phyloP scores from a whole-genome alignment of 2,329 filamentous ascomycete genomes.

The Penicillium sp. region DNA sequence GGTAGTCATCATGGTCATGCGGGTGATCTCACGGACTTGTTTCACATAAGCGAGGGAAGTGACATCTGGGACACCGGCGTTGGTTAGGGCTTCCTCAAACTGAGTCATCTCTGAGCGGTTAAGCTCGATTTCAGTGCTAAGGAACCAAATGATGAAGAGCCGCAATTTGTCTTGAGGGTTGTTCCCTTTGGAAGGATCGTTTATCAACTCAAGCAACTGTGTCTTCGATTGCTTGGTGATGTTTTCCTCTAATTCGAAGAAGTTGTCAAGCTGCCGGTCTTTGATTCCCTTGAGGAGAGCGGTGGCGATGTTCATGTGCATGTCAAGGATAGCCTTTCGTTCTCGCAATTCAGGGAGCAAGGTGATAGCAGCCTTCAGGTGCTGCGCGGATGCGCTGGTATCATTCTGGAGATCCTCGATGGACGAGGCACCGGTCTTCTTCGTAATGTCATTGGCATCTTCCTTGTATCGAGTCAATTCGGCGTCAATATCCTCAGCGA shows the following conservation, averaged over 20 bases:
- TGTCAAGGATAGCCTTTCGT: constrained; percentile 86
- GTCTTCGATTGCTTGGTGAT: constrained; percentile 85
- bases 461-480: constrained; percentile 94
- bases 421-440: constrained; percentile 86
- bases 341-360: constrained; percentile 85
- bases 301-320: constrained; percentile 98
- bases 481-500: constrained; percentile 90
- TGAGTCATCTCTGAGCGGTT: constrained; percentile 73
- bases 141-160: constrained; percentile 93
- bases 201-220: constrained; percentile 82
- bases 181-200: constrained; percentile 72
- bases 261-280: constrained; percentile 89
- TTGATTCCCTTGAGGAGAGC: constrained; percentile 78
- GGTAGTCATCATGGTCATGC: constrained; percentile 96
- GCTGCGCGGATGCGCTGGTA: constrained; percentile 79
- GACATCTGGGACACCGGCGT: constrained; percentile 64
- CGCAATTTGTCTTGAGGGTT: constrained; percentile 84
- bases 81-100: constrained; percentile 76
- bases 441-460: constrained; percentile 87
- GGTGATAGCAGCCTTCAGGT: constrained; percentile 93
- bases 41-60: constrained; percentile 78
- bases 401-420: constrained; percentile 91
- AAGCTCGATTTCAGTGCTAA: constrained; percentile 88
- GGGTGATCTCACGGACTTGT: constrained; percentile 87
- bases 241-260: constrained; percentile 89